Evolutionary conservation across 1,284 basidiomycete species (phyloP).

Genomic region (Gomphus bonarii): DNA sequence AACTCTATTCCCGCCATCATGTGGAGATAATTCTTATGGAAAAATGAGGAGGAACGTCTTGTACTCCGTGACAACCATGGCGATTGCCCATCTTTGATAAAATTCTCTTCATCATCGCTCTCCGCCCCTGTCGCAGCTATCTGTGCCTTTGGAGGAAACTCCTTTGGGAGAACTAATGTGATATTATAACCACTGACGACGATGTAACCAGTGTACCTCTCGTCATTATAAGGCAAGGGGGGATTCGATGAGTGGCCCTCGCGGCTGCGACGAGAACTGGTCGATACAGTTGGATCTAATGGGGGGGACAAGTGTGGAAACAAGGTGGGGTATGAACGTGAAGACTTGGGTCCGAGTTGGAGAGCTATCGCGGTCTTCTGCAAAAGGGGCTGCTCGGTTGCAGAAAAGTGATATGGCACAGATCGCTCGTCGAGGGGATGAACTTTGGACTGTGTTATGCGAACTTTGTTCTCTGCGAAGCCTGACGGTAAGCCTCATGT

Average conservation of each 20-base stretch:
- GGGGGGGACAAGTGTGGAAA: slow-evolving; percentile 33
- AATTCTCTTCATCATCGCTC: slow-evolving; percentile 23
- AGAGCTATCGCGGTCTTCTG: slow-evolving; percentile 58
- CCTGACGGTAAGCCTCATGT: neutral
- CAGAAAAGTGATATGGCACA: slow-evolving; percentile 63
- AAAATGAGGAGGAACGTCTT: neutral
- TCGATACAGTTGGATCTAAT: slow-evolving; percentile 27
- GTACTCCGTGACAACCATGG: slow-evolving; percentile 9
- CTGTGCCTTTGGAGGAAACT: slow-evolving; percentile 36
- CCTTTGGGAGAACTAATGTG: slow-evolving; percentile 65
- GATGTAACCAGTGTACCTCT: slow-evolving; percentile 61
- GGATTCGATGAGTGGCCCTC: slow-evolving; percentile 20
- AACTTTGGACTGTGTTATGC: slow-evolving; percentile 56
- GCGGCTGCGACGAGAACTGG: slow-evolving; percentile 19
- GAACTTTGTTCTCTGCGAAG: slow-evolving; percentile 63
- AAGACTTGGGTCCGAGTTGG: slow-evolving; percentile 48
- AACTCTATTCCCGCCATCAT: slow-evolving; percentile 11
- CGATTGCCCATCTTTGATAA: slow-evolving; percentile 20
- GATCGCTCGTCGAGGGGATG: slow-evolving; percentile 64
- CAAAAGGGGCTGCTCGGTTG: slow-evolving; percentile 48
- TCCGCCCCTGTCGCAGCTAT: slow-evolving; percentile 19
- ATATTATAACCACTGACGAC: slow-evolving; percentile 67
- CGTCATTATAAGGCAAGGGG: slow-evolving; percentile 36
- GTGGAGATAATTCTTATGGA: slow-evolving; percentile 10
- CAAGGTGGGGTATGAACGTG: slow-evolving; percentile 46